phyloP scores from a whole-genome alignment of 192 early-diverging fungal species.

The Podila clonocystis region DNA sequence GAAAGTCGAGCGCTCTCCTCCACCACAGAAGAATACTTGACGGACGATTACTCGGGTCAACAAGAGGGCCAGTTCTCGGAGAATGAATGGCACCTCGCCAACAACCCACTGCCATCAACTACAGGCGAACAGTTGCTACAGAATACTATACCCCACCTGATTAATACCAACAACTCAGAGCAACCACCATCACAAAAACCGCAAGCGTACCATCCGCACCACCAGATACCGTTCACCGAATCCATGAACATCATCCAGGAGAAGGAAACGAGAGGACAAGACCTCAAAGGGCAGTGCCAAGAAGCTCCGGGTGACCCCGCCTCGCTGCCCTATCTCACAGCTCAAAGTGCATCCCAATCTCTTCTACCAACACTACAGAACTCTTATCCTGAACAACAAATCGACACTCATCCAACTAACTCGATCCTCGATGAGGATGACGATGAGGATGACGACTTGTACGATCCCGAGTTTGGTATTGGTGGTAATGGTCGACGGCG shows the following conservation, averaged over 20 bases:
- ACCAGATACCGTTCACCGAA: not conserved
- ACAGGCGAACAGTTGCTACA: no score
- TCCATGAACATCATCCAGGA: not conserved
- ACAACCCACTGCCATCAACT: not conserved
- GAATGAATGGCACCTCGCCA: not conserved
- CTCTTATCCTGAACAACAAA: not conserved
- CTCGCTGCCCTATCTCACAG: no score
- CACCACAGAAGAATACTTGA: not conserved
- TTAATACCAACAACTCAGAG: not conserved
- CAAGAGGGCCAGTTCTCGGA: not conserved
- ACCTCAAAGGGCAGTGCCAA: not conserved
- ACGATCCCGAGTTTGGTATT: slow-evolving; percentile 41
- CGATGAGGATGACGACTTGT: slow-evolving; percentile 12
- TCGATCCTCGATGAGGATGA: not conserved
- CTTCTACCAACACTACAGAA: no score
- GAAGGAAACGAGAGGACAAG: not conserved
- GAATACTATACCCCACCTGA: no score
- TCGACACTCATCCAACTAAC: not conserved
- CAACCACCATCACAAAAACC: not conserved
- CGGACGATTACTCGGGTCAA: not conserved
- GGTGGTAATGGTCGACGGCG: slow-evolving; percentile 13
- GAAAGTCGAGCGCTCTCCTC: not conserved
- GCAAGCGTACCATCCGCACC: not conserved
- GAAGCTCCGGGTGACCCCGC: not conserved
- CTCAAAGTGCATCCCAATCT: no score